Evolutionary conservation across 768 basidiomycete species (phyloP).

Genomic region (Leccinum disarticulatum): DNA sequence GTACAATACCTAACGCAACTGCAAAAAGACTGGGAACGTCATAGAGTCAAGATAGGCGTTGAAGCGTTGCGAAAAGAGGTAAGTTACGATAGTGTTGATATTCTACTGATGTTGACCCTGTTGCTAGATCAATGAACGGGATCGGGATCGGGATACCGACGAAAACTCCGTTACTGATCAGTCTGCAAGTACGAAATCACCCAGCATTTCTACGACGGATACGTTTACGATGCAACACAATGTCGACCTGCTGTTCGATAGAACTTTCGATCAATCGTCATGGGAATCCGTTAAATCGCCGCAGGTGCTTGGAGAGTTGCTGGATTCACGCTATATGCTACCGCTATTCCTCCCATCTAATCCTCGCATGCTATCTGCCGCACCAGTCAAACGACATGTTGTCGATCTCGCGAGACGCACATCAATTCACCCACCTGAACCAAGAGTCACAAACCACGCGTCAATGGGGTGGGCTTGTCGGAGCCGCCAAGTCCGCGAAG

Average conservation of each 20-base stretch:
- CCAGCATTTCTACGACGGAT: slow-evolving; percentile 35
- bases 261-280: slow-evolving; percentile 53
- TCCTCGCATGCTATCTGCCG: slow-evolving; percentile 71
- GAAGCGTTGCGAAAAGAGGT: slow-evolving; percentile 85
- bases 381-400: slow-evolving; percentile 46
- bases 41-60: slow-evolving; percentile 83
- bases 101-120: slow-evolving; percentile 6
- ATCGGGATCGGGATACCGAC: slow-evolving; percentile 47
- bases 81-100: background rate
- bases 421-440: slow-evolving; percentile 26
- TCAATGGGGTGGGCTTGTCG: slow-evolving; percentile 59
- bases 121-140: slow-evolving; percentile 61
- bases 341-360: slow-evolving; percentile 83
- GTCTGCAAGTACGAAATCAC: slow-evolving; percentile 31
- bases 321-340: slow-evolving; percentile 93
- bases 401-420: slow-evolving; percentile 16
- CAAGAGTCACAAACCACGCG: slow-evolving; percentile 40
- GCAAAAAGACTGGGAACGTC: slow-evolving; percentile 97
- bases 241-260: slow-evolving; percentile 84
- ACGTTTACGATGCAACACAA: slow-evolving; percentile 44
- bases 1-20: slow-evolving; percentile 90
- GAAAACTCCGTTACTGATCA: slow-evolving; percentile 40
- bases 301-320: slow-evolving; percentile 82
- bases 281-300: slow-evolving; percentile 83
- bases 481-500: slow-evolving; percentile 59